Conservation (phyloP, 1,139 yeast species). For the Scheffersomyces lignicola region DNA sequence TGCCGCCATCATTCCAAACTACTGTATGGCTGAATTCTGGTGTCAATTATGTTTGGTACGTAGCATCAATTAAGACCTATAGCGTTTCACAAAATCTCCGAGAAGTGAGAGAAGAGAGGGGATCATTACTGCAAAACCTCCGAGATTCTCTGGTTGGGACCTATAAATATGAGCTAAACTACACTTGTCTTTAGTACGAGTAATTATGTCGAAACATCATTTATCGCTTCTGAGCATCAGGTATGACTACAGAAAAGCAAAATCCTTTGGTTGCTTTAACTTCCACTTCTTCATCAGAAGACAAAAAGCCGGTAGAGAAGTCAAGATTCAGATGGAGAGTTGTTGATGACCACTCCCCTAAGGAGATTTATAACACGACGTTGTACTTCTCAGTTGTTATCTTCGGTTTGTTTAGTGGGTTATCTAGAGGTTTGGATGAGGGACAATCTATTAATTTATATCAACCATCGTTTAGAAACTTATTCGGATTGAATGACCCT, state of each 20-base stretch:
- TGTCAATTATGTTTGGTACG: too few relatives aligned
- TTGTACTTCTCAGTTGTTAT: conserved; percentile 44
- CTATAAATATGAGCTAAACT: too few relatives aligned
- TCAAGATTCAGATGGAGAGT: conserved; percentile 27
- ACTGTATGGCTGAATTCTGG: too few relatives aligned
- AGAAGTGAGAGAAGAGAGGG: too few relatives aligned
- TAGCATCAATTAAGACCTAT: too few relatives aligned
- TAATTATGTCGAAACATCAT: too few relatives aligned
- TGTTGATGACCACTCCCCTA: conserved; percentile 36
- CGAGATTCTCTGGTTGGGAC: too few relatives aligned
- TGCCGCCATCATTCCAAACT: too few relatives aligned
- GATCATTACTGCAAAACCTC: too few relatives aligned
- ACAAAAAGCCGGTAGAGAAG: conserved; percentile 6
- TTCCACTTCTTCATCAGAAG: neutral
- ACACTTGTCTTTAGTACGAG: too few relatives aligned
- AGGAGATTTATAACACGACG: conserved; percentile 40
- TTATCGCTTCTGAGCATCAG: too few relatives aligned
- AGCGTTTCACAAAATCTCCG: too few relatives aligned
- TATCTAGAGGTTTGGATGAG: conserved; percentile 59
- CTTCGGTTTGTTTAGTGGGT: conserved; percentile 50
- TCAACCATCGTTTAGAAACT: conserved; percentile 36
- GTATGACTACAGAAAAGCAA: neutral
- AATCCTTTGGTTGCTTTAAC: neutral
- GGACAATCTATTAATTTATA: conserved; percentile 16
- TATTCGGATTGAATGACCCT: conserved; percentile 43